phyloP scores from a whole-genome alignment of 371 early-diverging fungal genomes.

The Scutellospora calospora region DNA sequence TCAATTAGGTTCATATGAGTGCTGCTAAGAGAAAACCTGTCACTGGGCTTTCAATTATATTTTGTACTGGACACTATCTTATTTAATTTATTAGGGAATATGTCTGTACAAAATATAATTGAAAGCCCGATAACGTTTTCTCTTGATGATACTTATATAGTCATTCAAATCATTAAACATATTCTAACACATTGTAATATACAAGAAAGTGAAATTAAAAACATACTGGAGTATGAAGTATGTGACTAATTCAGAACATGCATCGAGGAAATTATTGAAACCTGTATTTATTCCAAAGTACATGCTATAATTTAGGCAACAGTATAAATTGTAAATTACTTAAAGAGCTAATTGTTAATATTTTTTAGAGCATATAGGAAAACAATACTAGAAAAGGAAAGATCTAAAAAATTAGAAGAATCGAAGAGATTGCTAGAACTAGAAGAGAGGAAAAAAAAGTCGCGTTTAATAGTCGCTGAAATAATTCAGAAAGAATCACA shows the following conservation, averaged over 20 bases:
- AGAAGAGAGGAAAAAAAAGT: slow-evolving; percentile 76
- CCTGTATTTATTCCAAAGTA: slow-evolving; percentile 91
- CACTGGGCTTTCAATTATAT: too few species aligned
- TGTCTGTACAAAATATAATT: too few species aligned
- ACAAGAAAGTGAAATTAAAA: slow-evolving; percentile 50
- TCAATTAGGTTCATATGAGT: too few species aligned
- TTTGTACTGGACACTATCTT: too few species aligned
- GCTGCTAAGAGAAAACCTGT: too few species aligned
- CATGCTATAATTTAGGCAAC: not conserved
- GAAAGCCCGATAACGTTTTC: too few species aligned
- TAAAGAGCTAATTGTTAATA: not conserved
- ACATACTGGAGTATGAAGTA: slow-evolving; percentile 58
- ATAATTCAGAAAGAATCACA: slow-evolving; percentile 66
- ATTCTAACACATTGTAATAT: not conserved
- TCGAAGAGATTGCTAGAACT: slow-evolving; percentile 59
- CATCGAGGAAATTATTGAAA: slow-evolving; percentile 64
- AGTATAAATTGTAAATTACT: not conserved
- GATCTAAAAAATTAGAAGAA: slow-evolving; percentile 66
- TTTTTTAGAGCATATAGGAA: slow-evolving; percentile 61
- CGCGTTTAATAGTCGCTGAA: slow-evolving; percentile 79
- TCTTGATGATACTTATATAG: too few species aligned
- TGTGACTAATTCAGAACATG: slow-evolving; percentile 55
- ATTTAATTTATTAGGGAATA: too few species aligned
- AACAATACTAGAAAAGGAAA: slow-evolving; percentile 74
- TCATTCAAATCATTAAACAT: not conserved